These are phyloP conservation scores for Wickerhamiella galacta DNA, from an alignment of 805 yeast genomes.

Conservation along the genomic window DNA sequence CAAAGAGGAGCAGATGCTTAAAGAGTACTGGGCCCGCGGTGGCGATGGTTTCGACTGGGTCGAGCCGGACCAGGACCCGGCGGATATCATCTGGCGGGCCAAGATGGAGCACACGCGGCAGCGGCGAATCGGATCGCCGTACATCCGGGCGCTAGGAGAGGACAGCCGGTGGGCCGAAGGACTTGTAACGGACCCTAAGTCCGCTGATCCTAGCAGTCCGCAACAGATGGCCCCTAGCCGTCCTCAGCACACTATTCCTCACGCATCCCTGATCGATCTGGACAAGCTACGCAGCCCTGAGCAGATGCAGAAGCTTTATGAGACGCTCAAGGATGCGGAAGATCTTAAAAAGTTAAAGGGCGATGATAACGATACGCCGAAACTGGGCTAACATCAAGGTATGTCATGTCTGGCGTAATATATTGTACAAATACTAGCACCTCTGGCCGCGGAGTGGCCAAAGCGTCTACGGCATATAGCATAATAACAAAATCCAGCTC, in stretches of 20 bases:
- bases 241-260: constrained; percentile 18
- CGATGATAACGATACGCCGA: constrained; percentile 5
- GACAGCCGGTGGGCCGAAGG: too few species aligned
- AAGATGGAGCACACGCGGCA: constrained; percentile 17
- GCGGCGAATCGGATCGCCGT: constrained; percentile 13
- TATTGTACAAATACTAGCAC: too few species aligned
- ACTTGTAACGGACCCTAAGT: too few species aligned
- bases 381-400: too few species aligned
- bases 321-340: too few species aligned
- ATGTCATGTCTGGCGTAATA: neutral
- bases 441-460: too few species aligned
- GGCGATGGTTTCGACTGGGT: constrained; percentile 83
- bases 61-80: constrained; percentile 84
- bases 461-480: too few species aligned
- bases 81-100: constrained; percentile 29
- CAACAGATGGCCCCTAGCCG: constrained; percentile 18
- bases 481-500: too few species aligned
- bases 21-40: constrained; percentile 75
- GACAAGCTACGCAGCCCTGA: constrained; percentile 10
- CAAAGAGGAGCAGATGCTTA: constrained; percentile 48
- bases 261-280: constrained; percentile 20
- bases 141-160: too few species aligned
- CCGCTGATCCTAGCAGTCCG: too few species aligned
- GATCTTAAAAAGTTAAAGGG: constrained; percentile 10
- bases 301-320: constrained; percentile 4